phyloP scores from a whole-genome alignment of 306 rosid species.

The Boehmeria nivea region DNA sequence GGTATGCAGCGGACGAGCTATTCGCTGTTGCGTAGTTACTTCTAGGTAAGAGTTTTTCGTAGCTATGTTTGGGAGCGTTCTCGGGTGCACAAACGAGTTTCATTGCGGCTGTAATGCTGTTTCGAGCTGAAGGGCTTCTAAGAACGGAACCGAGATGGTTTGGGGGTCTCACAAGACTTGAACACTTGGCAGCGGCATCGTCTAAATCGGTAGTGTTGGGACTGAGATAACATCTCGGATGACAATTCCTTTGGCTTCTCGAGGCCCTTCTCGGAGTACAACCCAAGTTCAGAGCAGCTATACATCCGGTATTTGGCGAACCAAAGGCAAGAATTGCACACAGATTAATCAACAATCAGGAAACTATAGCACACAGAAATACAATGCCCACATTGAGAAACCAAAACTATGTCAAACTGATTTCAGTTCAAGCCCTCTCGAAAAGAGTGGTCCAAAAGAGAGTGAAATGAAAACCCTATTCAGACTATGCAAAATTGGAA shows the following conservation, averaged over 20 bases:
- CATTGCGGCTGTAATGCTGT: neutral
- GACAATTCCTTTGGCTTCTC: constrained; percentile 54
- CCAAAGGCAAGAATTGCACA: constrained; percentile 8
- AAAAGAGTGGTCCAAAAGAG: no score
- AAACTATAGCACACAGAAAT: neutral
- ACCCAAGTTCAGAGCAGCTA: constrained; percentile 76
- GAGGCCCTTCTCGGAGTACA: constrained; percentile 56
- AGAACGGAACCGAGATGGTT: constrained; percentile 9
- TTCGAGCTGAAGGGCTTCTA: constrained; percentile 8
- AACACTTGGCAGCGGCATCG: constrained; percentile 16
- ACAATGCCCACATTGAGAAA: neutral
- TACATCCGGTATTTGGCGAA: constrained; percentile 3
- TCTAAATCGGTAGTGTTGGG: constrained; percentile 17
- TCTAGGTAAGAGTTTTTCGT: constrained; percentile 24
- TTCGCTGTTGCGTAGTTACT: constrained; percentile 22
- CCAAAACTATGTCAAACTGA: no score
- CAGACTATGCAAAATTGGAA: neutral
- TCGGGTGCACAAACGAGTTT: constrained; percentile 3
- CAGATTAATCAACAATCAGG: neutral
- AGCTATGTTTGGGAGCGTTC: constrained; percentile 21
- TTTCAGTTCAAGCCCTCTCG: no score
- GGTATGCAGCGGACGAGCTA: constrained; percentile 35
- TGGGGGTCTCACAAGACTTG: constrained; percentile 26
- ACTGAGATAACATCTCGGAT: constrained; percentile 51
- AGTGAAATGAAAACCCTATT: no score